Percentiles rank a stretch among this genome's conserved stretches.
Conservation (phyloP, 2,329 filamentous ascomycete species). For the Ascochyta viciae-villosae region DNA sequence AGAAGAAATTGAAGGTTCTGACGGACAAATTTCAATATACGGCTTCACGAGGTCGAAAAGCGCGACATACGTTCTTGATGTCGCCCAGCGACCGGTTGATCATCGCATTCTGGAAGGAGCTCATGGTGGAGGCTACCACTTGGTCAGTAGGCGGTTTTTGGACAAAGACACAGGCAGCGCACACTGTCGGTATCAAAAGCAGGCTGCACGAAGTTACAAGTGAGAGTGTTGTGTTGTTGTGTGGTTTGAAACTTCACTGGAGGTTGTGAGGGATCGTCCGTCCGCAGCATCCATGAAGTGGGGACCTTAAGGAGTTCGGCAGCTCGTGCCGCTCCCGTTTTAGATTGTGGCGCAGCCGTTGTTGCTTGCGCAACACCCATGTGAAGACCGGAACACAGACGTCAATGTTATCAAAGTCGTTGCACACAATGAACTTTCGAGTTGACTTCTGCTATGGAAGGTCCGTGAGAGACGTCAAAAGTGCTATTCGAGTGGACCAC, state of each 20-base stretch:
- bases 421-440: not conserved
- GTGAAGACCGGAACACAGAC: not conserved
- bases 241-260: slow-evolving; percentile 14
- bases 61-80: slow-evolving; percentile 76
- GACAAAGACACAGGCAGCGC: not conserved
- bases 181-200: slow-evolving; percentile 1
- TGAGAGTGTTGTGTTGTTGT: slow-evolving; percentile 13
- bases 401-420: not conserved
- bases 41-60: not conserved
- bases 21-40: slow-evolving; percentile 1
- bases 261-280: slow-evolving; percentile 1
- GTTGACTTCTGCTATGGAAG: not conserved
- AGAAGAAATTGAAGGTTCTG: slow-evolving; percentile 91
- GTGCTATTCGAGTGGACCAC: not conserved
- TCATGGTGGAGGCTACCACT: slow-evolving; percentile 32
- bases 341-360: slow-evolving; percentile 17
- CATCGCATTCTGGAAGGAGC: slow-evolving; percentile 62
- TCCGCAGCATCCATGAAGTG: slow-evolving; percentile 16
- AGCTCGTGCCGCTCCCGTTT: slow-evolving; percentile 11
- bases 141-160: not conserved
- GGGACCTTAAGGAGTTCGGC: slow-evolving; percentile 14
- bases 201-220: not conserved
- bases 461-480: not conserved
- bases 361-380: not conserved
- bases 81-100: slow-evolving; percentile 85